Evolutionary conservation across 75 land plant genomes (phyloP), one percentile per base, ranked within the genome.

Genomic region (Pinus albicaulis): DNA sequence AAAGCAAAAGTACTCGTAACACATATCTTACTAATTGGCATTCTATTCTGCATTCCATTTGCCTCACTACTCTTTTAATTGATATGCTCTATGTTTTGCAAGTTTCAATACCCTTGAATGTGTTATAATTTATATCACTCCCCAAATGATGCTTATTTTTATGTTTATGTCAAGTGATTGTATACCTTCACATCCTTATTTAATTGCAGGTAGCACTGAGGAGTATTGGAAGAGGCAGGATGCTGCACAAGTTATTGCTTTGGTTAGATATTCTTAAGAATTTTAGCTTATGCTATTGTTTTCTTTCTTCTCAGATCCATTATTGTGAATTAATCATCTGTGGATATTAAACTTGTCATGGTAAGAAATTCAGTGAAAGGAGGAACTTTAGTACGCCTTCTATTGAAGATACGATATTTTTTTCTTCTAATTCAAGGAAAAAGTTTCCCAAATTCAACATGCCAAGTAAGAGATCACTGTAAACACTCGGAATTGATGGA

Each of bases 171-270:
- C 44, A 44, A 66, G 19, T 20, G 22, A 7, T 6, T 38, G 36
- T 38, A 34, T 28, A 20, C 7, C 34, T 24, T 25, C 0, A 38
- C 23, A 24, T 44, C 56, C 59, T 63, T 65, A 25, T 71, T 34
- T n/a, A 38, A 65, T 56, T 88, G 34, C 78, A 92, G 94, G 97
- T 65, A 94, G 97, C 80, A 92, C 97, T n/a, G 92, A 92, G 71
- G 97, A 92, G 53, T 92, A 88, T 66, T 94, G 95, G 97, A 79
- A 65, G 63, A 82, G 95, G 58, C 82, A 83, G 74, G 97, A 94
- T 86, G 97, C 97, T 60, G 97, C 97, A 12, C 86, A 82, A 14
- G 87, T 81, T 31, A 76, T 94, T 62, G 97, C 97, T 74, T 41
- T 74, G 57, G 94, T 93, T 69, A 71, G 72, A 73, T 81, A 76